A percentile compares a stretch with the other conserved stretches of the same genome.
Evolutionary conservation across 768 basidiomycete species (phyloP).

Genomic region (Coprinopsis sp.): DNA sequence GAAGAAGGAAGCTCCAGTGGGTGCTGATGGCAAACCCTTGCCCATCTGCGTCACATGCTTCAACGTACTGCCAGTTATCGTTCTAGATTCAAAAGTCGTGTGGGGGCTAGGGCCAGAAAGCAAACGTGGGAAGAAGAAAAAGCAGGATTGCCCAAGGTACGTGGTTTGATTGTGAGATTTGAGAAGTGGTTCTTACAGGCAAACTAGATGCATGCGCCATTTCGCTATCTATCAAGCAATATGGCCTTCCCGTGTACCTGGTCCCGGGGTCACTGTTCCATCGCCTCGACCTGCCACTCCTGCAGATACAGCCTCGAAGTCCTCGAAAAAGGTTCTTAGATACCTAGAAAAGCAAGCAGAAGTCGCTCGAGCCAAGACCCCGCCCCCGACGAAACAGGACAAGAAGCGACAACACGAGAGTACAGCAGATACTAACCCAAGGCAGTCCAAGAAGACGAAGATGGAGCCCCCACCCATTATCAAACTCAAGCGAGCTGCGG

Average conservation of each 20-base stretch:
- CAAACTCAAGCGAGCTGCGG: constrained; percentile 24
- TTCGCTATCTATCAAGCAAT: constrained; percentile 66
- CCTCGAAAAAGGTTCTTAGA: constrained; percentile 9
- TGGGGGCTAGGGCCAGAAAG: constrained; percentile 61
- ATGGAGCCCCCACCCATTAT: constrained; percentile 14
- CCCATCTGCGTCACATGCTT: constrained; percentile 70
- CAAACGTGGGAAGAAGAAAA: constrained; percentile 54
- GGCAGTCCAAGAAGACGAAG: constrained; percentile 48
- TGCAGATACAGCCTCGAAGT: constrained; percentile 24
- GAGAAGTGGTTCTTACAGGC: constrained; percentile 1
- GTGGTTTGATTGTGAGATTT: constrained; percentile 16
- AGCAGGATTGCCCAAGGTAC: constrained; percentile 74
- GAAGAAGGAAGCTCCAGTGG: constrained; percentile 42
- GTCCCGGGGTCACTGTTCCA: constrained; percentile 40
- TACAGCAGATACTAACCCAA: constrained; percentile 29
- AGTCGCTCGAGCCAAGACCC: constrained; percentile 19
- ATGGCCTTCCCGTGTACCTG: constrained; percentile 65
- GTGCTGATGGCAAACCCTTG: constrained; percentile 60
- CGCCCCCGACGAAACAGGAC: constrained; percentile 15
- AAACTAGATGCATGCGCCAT: constrained; percentile 69
- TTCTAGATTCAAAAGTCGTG: constrained; percentile 68
- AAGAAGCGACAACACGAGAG: constrained; percentile 27
- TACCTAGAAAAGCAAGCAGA: constrained; percentile 10
- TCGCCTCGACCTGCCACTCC: constrained; percentile 49
- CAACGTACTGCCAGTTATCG: constrained; percentile 70